These are phyloP conservation scores for Golubevia sp. DNA, from an alignment of 1,284 basidiomycete species.

Conservation along the genomic window DNA sequence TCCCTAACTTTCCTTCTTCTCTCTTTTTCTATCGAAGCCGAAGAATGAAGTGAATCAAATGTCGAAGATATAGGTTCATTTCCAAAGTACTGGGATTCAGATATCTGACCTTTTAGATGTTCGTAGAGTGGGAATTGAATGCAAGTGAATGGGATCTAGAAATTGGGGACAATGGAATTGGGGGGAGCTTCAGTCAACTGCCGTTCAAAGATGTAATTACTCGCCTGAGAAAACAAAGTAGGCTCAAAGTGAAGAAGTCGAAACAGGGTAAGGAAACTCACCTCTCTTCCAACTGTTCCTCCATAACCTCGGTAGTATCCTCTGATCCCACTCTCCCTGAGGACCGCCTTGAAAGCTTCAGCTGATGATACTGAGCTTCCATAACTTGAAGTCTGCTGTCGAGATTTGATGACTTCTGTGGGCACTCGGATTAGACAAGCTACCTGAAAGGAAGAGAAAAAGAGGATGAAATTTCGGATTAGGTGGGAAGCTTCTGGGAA, in stretches of 20 bases:
- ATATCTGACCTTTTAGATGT: conserved; percentile 42
- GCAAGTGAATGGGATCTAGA: conserved; percentile 57
- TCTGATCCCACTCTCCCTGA: conserved; percentile 32
- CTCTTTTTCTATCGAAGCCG: neutral
- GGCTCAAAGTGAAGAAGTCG: too few relatives aligned
- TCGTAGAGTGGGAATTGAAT: conserved; percentile 61
- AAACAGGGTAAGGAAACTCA: conserved; percentile 6
- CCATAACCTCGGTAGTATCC: conserved; percentile 54
- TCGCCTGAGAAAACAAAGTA: too few relatives aligned
- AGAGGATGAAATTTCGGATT: neutral
- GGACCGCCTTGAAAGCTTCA: conserved; percentile 36
- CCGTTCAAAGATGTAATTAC: neutral
- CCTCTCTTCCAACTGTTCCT: conserved; percentile 55
- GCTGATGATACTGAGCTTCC: conserved; percentile 31
- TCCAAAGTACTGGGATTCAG: conserved; percentile 15
- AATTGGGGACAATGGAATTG: neutral
- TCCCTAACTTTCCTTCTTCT: neutral
- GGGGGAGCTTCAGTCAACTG: neutral
- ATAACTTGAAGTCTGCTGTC: conserved; percentile 55
- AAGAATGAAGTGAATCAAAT: conserved; percentile 2
- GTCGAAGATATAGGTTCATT: neutral
- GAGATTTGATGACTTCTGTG: conserved; percentile 60
- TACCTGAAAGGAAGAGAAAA: conserved; percentile 11
- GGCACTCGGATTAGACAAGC: conserved; percentile 57
- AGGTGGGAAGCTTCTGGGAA: too few relatives aligned